Percentiles rank a stretch among this genome's conserved stretches.
Conservation (phyloP, 2,329 filamentous ascomycete species). For the Aspergillus sp. region DNA sequence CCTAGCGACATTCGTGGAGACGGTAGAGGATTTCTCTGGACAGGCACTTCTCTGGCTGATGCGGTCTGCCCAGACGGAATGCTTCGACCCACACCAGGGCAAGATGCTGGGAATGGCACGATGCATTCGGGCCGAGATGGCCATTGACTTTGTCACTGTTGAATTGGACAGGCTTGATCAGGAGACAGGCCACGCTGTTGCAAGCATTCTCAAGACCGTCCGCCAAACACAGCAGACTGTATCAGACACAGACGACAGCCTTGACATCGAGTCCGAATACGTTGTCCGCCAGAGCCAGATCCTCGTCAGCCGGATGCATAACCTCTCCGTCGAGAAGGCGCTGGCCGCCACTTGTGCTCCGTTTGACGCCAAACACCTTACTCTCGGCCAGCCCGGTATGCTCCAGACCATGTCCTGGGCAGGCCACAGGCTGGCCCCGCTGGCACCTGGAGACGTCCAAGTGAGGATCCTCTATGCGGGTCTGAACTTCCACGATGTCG, state of each 20-base stretch:
- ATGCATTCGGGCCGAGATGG: conserved; percentile 12
- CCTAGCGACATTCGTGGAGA: background rate
- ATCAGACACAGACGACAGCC: background rate
- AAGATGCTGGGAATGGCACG: conserved; percentile 13
- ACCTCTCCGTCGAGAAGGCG: background rate
- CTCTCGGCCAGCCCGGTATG: background rate
- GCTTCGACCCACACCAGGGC: conserved; percentile 11
- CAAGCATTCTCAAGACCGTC: background rate
- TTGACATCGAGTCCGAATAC: background rate
- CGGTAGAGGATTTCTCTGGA: background rate
- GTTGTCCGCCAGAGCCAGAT: background rate
- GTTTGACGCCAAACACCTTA: background rate
- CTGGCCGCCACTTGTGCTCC: background rate
- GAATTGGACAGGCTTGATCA: background rate
- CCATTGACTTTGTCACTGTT: background rate
- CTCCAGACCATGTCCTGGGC: background rate
- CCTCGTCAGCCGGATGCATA: background rate
- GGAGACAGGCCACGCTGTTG: background rate
- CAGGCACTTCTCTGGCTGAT: conserved; percentile 13
- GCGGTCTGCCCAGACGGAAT: conserved; percentile 11
- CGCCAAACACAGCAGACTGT: background rate
- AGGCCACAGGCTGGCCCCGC: background rate
- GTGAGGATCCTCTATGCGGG: background rate
- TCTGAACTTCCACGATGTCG: background rate
- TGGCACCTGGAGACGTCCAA: background rate